These are phyloP conservation scores for Aureobasidium sp. DNA, from an alignment of 2,329 filamentous ascomycete genomes.

Conservation along the genomic window DNA sequence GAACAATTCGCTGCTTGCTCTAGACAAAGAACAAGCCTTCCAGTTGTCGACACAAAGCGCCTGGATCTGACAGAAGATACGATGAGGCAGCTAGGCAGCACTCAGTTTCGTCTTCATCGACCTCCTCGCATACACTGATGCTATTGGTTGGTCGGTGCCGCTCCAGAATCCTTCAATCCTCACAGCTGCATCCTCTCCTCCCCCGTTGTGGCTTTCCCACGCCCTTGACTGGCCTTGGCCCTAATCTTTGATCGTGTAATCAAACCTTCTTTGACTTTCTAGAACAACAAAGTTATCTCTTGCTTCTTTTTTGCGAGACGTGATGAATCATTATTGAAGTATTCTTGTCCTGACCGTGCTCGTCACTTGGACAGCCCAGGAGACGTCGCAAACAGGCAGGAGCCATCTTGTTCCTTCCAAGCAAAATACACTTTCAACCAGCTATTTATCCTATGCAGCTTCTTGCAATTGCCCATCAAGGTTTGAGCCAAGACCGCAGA, in stretches of 20 bases:
- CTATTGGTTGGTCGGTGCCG: background rate
- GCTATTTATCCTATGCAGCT: background rate
- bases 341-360: background rate
- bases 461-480: background rate
- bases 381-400: background rate
- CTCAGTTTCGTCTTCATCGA: background rate
- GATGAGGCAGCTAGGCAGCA: conserved; percentile 10
- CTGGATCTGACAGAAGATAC: conserved; percentile 1
- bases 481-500: background rate
- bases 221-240: background rate
- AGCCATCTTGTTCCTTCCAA: background rate
- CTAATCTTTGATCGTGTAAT: conserved; percentile 1
- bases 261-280: conserved; percentile 12
- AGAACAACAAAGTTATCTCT: background rate
- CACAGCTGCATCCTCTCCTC: background rate
- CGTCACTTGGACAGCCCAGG: background rate
- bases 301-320: background rate
- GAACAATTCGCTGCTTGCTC: background rate
- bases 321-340: background rate
- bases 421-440: background rate
- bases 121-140: background rate
- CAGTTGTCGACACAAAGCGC: background rate
- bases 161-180: conserved; percentile 8
- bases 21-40: background rate
- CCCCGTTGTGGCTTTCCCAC: background rate